Percentiles rank a stretch among this genome's conserved stretches.
phyloP scores from a whole-genome alignment of 805 yeast genomes.

The Lipomyces orientalis region DNA sequence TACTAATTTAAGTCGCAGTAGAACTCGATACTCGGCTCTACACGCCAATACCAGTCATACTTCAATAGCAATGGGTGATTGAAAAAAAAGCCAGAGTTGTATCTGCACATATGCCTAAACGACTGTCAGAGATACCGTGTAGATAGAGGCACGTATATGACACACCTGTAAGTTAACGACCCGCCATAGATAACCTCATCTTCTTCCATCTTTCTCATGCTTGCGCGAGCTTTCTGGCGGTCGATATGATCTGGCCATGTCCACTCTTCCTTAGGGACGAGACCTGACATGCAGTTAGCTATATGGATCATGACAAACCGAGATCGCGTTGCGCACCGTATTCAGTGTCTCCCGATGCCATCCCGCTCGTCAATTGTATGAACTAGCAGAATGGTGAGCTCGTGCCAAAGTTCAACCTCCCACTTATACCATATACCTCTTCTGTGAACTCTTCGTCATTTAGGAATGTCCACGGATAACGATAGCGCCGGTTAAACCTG shows the following conservation, averaged over 20 bases:
- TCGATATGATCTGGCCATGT: constrained; percentile 85
- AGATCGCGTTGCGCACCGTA: constrained; percentile 58
- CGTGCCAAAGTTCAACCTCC: neutral
- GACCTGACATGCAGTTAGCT: constrained; percentile 11
- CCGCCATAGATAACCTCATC: constrained; percentile 66
- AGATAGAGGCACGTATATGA: neutral
- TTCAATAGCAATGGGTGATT: constrained; percentile 73
- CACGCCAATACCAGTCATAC: constrained; percentile 94
- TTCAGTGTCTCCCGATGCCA: constrained; percentile 76
- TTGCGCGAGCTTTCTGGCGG: constrained; percentile 63
- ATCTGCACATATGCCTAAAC: constrained; percentile 89
- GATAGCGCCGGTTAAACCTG: constrained; percentile 77
- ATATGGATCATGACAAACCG: neutral
- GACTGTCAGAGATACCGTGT: constrained; percentile 38
- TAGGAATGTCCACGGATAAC: constrained; percentile 94
- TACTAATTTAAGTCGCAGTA: constrained; percentile 67
- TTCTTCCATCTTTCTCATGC: constrained; percentile 59
- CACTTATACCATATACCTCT: constrained; percentile 47
- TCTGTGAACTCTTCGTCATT: constrained; percentile 86
- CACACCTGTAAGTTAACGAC: constrained; percentile 57
- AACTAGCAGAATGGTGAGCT: constrained; percentile 49
- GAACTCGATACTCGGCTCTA: constrained; percentile 82
- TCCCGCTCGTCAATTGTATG: constrained; percentile 64
- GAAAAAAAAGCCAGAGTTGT: constrained; percentile 87
- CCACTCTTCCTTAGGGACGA: constrained; percentile 87